Base-by-base conservation (phyloP, 495 filamentous ascomycete species). In the Neurospora sublineolata region DNA sequence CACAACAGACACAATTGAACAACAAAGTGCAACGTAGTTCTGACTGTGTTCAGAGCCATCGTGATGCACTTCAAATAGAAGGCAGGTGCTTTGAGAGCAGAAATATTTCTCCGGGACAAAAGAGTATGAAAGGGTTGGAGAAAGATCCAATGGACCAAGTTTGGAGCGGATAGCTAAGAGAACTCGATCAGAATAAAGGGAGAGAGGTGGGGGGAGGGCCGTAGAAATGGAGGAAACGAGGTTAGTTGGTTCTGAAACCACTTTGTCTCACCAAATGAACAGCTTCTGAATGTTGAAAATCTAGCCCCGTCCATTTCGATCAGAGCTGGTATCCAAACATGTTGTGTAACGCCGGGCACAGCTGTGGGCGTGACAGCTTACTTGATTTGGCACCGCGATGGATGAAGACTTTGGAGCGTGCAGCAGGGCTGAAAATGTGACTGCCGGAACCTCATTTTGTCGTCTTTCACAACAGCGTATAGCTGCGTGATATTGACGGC, bases 21-120 rank as follows among this genome's bases (percentile, higher is more conserved):
- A 3, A 42, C 16, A 42, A n/a, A 18, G 0, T 9, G 16, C 0
- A n/a, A 18, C 4, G 0, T n/a, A 9, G 16, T 8, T n/a, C 40
- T 42, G 40, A 16, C 2, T n/a, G 40, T 9, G 4, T 18, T 42
- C 16, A 8, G 16, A 18, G 16, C 6, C 40, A 42, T 42, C 7
- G 16, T n/a, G 16, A 42, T 3, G 2, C 7, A 2, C 40, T n/a
- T 3, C 16, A 18, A 5, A 39, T 33, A 33, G 0, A 33, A 33
- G 30, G 30, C 3, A 33, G 4, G 4, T 33, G 30, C 30, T 4
- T 33, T 33, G 30, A 33, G 33, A 33, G 33, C n/a, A n/a, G n/a
- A n/a, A 4, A 33, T 33, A 33, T 33, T 33, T 33, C 33, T 33
- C 33, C 33, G 33, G 33, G 33, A 33, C 33, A 33, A 33, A 33